Base-by-base conservation (phyloP, 2,329 filamentous ascomycete species). In the Rutstroemia sp. region DNA sequence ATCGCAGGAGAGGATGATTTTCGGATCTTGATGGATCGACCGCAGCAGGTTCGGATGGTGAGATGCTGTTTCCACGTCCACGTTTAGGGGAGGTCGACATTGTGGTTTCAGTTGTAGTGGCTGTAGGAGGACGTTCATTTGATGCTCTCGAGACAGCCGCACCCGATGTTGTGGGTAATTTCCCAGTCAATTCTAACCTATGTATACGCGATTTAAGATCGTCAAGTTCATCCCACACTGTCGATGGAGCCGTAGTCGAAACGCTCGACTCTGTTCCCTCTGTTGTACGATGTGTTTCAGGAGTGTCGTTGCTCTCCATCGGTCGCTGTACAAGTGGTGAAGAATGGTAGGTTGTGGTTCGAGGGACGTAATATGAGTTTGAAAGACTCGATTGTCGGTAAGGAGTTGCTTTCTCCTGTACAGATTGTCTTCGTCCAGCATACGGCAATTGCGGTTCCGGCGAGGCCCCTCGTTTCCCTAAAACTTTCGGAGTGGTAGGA, bases 211-310 rank as follows among this genome's bases (percentile, higher is more conserved):
- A 94, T 70, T 97, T 97, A 48, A 99, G 75, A 62, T 97, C 94
- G 65, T 97, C 94, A 27, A 99, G 75, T 71, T 99, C 94, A 69
- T 97, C 94, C 94, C 94, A 99, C 2, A 99, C 89, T 0, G 91
- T 96, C 2, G 91, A 95, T 12, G 92, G 89, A 1, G 89, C 90
- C 1, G 87, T 91, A 0, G 89, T 94, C 0, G 94, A 97, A 37
- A 88, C 79, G 0, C 88, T 92, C 0, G 94, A 97, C 65, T 94
- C 90, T 0, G 90, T 91, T 8, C 86, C 86, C 65, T 92, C 85
- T 27, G 75, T 64, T 17, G 71, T 73, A 57, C 80, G 73, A 44
- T 69, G 68, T 19, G 68, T 65, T 46, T 78, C 77, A 8, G 69
- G 66, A 41, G 67, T 71, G 70, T 76, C 58, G 66, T 71, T 57